Evolutionary conservation across 306 rosid genomes (phyloP).

Genomic region (Trifolium fragiferum): DNA sequence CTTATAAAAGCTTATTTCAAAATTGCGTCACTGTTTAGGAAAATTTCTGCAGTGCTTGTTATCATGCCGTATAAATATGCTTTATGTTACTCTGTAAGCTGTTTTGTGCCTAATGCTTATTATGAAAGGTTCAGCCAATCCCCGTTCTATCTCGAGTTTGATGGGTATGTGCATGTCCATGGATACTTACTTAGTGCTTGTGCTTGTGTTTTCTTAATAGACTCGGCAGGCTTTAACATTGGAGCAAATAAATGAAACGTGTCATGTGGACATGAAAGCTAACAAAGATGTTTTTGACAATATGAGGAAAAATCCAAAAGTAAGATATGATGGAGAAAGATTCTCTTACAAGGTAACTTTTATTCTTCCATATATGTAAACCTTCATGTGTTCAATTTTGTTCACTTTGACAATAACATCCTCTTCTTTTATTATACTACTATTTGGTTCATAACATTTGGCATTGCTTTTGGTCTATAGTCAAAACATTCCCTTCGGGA

Average conservation of each 20-base stretch:
- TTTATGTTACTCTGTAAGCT: constrained; percentile 9
- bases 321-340: constrained; percentile 77
- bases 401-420: constrained; percentile 17
- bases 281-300: constrained; percentile 91
- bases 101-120: not conserved
- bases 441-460: constrained; percentile 46
- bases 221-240: constrained; percentile 79
- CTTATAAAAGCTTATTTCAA: constrained; percentile 4
- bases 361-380: not conserved
- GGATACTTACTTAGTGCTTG: constrained; percentile 15
- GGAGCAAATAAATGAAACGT: constrained; percentile 80
- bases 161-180: not conserved
- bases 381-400: not conserved
- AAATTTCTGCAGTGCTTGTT: not conserved
- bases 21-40: not conserved
- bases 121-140: constrained; percentile 4
- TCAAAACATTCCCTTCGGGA: constrained; percentile 85
- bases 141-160: not conserved
- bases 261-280: constrained; percentile 80
- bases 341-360: constrained; percentile 86
- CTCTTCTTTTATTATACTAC: not conserved
- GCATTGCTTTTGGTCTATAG: constrained; percentile 54
- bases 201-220: constrained; percentile 54
- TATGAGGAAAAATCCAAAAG: constrained; percentile 91
- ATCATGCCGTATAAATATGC: not conserved